Evolutionary conservation across 73 alveolate genomes (phyloP).

Genomic region (Loxodes magnus): DNA sequence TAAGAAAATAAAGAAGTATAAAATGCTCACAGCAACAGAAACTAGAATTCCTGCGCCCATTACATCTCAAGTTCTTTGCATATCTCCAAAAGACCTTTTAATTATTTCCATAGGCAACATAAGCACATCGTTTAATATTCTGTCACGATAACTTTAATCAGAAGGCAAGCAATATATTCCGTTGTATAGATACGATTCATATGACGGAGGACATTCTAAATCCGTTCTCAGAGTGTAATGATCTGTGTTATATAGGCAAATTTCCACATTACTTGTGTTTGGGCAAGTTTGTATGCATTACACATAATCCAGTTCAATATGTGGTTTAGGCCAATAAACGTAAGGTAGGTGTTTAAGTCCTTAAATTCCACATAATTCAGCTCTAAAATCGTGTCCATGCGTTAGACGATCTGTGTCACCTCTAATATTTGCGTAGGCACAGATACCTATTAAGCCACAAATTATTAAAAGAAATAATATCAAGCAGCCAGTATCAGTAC

Average conservation of each 20-base stretch:
- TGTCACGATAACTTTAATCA: too few species aligned
- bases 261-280: background rate
- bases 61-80: too few species aligned
- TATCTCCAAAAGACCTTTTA: conserved; percentile 10
- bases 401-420: conserved; percentile 25
- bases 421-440: conserved; percentile 14
- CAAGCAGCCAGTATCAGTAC: conserved; percentile 23
- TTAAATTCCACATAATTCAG: conserved; percentile 32
- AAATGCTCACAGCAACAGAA: too few species aligned
- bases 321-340: conserved; percentile 27
- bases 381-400: conserved; percentile 39
- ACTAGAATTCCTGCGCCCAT: too few species aligned
- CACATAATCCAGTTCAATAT: conserved; percentile 25
- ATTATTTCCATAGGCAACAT: conserved; percentile 1
- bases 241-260: conserved; percentile 11
- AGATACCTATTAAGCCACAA: conserved; percentile 12
- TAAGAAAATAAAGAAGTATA: too few species aligned
- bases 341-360: conserved; percentile 24
- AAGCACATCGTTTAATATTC: too few species aligned
- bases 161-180: too few species aligned
- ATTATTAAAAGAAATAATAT: conserved; percentile 14
- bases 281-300: conserved; percentile 38
- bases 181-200: too few species aligned
- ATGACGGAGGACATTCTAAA: conserved; percentile 9
- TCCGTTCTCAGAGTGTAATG: conserved; percentile 5